Base-by-base conservation (phyloP, 2,329 filamentous ascomycete species). In the Pseudogymnoascus sp. region DNA sequence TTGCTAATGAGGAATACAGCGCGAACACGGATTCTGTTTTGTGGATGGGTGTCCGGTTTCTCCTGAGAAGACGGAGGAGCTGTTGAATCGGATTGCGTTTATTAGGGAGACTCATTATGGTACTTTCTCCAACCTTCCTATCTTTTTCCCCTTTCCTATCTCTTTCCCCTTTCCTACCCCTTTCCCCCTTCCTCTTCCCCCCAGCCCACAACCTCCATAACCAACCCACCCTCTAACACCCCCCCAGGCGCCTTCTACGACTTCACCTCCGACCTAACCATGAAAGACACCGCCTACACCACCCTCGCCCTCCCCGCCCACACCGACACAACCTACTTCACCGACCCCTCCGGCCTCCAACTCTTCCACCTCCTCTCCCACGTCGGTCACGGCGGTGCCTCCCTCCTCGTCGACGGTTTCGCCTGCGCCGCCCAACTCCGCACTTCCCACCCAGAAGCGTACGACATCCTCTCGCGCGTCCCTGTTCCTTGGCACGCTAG, bases 281-380 rank as follows among this genome's bases (percentile, higher is more conserved):
- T 89, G 72, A 93, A 93, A 67, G 92, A 96, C 71, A 96, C 90
- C 1, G 92, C 92, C 3, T 99, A 97, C 77, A 97, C 93, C 1
- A 91, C 89, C 70, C 81, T 95, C 60, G 87, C 87, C 1, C 83
- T 99, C 2, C 85, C 86, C 18, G 88, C 90, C 0, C 95, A 99
- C 75, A 97, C 93, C 1, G 95, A 99, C 76, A 97, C 86, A 5
- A 96, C 93, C 0, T 97, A 99, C 76, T 97, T 97, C 77, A 92
- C 86, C 21, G 93, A 97, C 67, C 93, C 95, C 0, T 88, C 90
- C 1, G 91, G 93, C 8, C 82, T 99, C 36, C 95, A 99, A 74
- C 87, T 95, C 25, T 96, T 99, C 75, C 95, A 99, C 73, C 80
- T 97, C 56, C 83, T 97, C 28, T 95, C 90, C 0, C 91, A 96